Evolutionary conservation across 441 rosid genomes (phyloP).

Genomic region (Pelargonium australe): DNA sequence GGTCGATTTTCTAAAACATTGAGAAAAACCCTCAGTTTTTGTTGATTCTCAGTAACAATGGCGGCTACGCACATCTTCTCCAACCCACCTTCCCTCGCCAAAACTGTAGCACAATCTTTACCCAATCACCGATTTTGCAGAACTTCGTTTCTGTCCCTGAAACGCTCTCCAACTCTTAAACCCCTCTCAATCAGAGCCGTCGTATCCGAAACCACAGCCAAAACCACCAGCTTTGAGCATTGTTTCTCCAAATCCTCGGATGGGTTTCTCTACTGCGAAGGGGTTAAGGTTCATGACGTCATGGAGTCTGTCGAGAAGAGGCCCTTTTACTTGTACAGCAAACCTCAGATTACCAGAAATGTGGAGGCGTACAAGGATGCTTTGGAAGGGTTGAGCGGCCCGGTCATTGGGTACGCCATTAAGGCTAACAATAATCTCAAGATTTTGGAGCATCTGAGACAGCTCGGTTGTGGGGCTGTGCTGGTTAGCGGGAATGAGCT

Average conservation of each 20-base stretch:
- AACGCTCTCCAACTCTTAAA: constrained; percentile 17
- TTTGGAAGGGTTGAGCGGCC: constrained; percentile 47
- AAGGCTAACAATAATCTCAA: constrained; percentile 88
- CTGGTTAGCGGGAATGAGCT: constrained; percentile 96
- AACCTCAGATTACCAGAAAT: constrained; percentile 81
- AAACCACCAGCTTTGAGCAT: constrained; percentile 41
- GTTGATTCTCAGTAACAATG: constrained; percentile 23
- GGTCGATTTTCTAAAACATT: too few relatives aligned
- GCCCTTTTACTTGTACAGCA: constrained; percentile 86
- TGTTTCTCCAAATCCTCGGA: constrained; percentile 77
- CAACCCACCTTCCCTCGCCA: constrained; percentile 30
- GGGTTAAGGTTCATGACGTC: constrained; percentile 65
- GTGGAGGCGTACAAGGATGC: constrained; percentile 76
- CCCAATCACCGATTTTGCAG: constrained; percentile 35
- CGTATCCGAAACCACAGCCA: constrained; percentile 46
- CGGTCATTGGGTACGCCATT: constrained; percentile 85
- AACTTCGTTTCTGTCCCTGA: constrained; percentile 32
- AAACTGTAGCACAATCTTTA: constrained; percentile 32
- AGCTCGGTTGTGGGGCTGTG: constrained; percentile 90
- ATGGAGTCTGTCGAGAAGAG: constrained; percentile 74
- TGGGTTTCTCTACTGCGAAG: constrained; percentile 86
- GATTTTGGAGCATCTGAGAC: constrained; percentile 89
- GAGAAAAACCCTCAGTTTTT: too few relatives aligned
- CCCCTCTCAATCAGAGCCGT: constrained; percentile 50
- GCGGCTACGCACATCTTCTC: constrained; percentile 39